Percentiles rank a stretch among this genome's conserved stretches.
phyloP scores from a whole-genome alignment of 2,329 filamentous ascomycete species.

The Aspergillus sojae region DNA sequence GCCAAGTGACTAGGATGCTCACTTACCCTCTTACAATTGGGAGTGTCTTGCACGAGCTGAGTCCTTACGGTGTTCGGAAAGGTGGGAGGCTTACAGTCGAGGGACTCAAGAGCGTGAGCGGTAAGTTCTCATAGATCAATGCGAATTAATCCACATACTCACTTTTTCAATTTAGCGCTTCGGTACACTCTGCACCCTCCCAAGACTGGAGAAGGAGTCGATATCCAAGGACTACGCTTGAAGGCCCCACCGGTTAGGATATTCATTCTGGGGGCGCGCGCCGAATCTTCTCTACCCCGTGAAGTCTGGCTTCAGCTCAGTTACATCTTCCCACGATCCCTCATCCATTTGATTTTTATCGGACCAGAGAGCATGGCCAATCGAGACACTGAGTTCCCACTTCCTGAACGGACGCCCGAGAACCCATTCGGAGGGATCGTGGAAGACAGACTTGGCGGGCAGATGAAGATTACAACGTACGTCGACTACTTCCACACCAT shows the following conservation, averaged over 20 bases:
- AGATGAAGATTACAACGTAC: constrained; percentile 95
- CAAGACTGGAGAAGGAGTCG: constrained; percentile 70
- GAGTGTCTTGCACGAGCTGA: constrained; percentile 90
- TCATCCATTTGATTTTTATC: constrained; percentile 90
- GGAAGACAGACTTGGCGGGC: constrained; percentile 83
- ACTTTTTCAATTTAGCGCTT: constrained; percentile 61
- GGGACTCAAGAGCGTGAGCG: constrained; percentile 89
- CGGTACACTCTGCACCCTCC: constrained; percentile 93
- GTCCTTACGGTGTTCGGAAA: constrained; percentile 80
- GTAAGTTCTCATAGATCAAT: constrained; percentile 54
- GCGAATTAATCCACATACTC: constrained; percentile 2
- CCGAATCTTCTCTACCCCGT: constrained; percentile 94
- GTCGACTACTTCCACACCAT: constrained; percentile 98
- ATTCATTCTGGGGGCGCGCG: constrained; percentile 91
- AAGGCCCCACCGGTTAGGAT: constrained; percentile 86
- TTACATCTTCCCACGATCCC: constrained; percentile 91
- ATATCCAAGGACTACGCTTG: constrained; percentile 77
- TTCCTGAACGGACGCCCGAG: constrained; percentile 77
- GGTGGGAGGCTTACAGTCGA: constrained; percentile 79
- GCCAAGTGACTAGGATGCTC: constrained; percentile 87
- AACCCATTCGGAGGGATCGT: constrained; percentile 95
- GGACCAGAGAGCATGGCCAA: constrained; percentile 96
- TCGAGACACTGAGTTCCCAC: constrained; percentile 87
- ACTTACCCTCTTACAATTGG: constrained; percentile 93
- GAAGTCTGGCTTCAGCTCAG: constrained; percentile 92